Conservation (phyloP, 139 green algal genomes). For the Tetraselmis chui region DNA sequence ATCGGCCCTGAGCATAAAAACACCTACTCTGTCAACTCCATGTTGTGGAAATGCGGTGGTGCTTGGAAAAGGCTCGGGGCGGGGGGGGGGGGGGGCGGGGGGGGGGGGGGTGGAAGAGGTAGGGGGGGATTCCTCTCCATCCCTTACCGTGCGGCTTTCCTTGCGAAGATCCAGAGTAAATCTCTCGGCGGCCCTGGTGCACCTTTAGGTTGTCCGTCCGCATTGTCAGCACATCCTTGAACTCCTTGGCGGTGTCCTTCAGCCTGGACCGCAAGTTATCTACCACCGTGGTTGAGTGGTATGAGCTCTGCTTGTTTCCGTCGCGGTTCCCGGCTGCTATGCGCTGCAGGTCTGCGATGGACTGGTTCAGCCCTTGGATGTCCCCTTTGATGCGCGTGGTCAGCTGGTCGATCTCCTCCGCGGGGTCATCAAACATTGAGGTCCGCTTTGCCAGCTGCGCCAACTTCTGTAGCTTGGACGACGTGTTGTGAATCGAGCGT, state of each 20-base stretch:
- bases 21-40: too few relatives aligned
- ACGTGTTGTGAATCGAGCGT: slow-evolving; percentile 86
- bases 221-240: slow-evolving; percentile 91
- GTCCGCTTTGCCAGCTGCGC: slow-evolving; percentile 90
- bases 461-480: slow-evolving; percentile 84
- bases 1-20: not conserved
- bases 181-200: slow-evolving; percentile 66
- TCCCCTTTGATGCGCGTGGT: slow-evolving; percentile 86
- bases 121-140: too few relatives aligned
- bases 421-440: slow-evolving; percentile 94
- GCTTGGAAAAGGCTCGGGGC: too few relatives aligned
- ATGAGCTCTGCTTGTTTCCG: slow-evolving; percentile 68
- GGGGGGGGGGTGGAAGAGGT: too few relatives aligned
- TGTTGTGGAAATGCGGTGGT: too few relatives aligned
- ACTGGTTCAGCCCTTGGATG: slow-evolving; percentile 75
- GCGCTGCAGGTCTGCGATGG: slow-evolving; percentile 70
- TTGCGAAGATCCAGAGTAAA: too few relatives aligned
- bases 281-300: slow-evolving; percentile 85
- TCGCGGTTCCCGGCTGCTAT: slow-evolving; percentile 27
- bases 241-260: slow-evolving; percentile 80
- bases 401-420: slow-evolving; percentile 87
- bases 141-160: too few relatives aligned
- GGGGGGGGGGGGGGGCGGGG: too few relatives aligned
- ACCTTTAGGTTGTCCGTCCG: slow-evolving; percentile 84
- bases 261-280: slow-evolving; percentile 73